Evolutionary conservation across 495 filamentous ascomycete genomes (phyloP), one percentile per base, ranked within the genome.

Genomic region (Aspergillus carlsbadensis): DNA sequence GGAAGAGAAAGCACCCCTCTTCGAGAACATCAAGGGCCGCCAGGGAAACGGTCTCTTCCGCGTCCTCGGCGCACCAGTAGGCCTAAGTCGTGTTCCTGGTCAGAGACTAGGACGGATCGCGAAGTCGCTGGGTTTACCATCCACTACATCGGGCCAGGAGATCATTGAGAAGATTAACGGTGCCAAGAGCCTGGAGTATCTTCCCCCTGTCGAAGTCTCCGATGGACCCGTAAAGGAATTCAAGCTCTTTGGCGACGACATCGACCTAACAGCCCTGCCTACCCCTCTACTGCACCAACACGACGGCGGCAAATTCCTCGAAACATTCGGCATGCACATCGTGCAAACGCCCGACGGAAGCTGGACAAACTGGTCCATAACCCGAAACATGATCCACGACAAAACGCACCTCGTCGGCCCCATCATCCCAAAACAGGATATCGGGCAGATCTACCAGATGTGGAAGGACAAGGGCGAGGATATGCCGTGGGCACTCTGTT

Each of bases 361-460:
- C 0, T 76, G 73, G 73, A 63, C 57, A 5, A 76, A 76, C 52
- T 74, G 73, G 71, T 74, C 73, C 4, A 73, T 74, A 39, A 60
- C 66, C 5, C 65, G 73, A 1, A 67, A 62, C 10, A 74, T 76
- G 73, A 58, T 73, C 1, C 43, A 65, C 39, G 70, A 69, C 39
- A 69, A 67, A 29, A 57, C 54, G 4, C 54, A 57, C 6, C 20
- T 76, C 6, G 58, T 59, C 2, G 68, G 71, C 18, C 58, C 58
- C 5, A 61, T 70, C 10, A 68, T 70, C 22, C 46, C 61, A n/a
- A 57, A 57, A 4, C 71, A 76, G 54, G 59, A 74, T 42, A 69
- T 70, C 42, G 59, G 68, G 18, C 42, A 58, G 21, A 74, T 76
- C 21, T 54, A 58, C n/a, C 62, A 74, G 47, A 62, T 63, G 60